phyloP scores from a whole-genome alignment of 2,329 filamentous ascomycete species.

The Diaporthe sp. region DNA sequence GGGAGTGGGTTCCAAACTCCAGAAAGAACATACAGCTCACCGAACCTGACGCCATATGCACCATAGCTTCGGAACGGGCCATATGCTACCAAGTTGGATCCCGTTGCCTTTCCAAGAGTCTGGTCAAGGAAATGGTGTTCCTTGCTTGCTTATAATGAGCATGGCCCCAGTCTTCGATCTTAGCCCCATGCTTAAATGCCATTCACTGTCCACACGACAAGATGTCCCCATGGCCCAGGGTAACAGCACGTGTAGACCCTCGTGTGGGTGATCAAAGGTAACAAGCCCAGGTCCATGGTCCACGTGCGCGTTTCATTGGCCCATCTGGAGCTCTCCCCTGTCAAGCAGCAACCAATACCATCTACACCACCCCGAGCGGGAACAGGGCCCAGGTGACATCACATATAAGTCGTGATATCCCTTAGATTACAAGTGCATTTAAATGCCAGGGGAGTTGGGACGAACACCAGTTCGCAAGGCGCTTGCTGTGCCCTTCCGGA shows the following conservation, averaged over 20 bases:
- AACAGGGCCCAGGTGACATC: slow-evolving; percentile 26
- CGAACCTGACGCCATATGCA: too few relatives aligned
- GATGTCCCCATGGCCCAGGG: background rate
- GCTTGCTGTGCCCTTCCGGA: background rate
- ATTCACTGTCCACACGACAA: background rate
- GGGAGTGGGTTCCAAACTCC: too few relatives aligned
- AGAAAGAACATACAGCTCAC: background rate
- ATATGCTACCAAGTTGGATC: background rate
- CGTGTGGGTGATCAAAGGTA: background rate
- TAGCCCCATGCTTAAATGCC: background rate
- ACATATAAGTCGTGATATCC: slow-evolving; percentile 10
- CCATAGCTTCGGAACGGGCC: background rate
- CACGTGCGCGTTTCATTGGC: slow-evolving; percentile 38
- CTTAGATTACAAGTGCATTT: background rate
- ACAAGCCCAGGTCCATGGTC: background rate
- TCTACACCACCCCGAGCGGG: background rate
- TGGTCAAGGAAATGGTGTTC: background rate
- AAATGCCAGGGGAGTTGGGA: slow-evolving; percentile 4
- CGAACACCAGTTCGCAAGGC: slow-evolving; percentile 9
- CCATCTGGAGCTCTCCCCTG: slow-evolving; percentile 15
- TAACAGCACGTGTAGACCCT: slow-evolving; percentile 20
- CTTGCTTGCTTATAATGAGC: background rate
- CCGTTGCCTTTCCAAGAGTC: background rate
- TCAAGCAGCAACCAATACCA: background rate
- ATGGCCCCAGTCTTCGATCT: background rate